These are phyloP conservation scores for Akanthomyces lecanii DNA, from an alignment of 2,329 filamentous ascomycete genomes.

Conservation along the genomic window DNA sequence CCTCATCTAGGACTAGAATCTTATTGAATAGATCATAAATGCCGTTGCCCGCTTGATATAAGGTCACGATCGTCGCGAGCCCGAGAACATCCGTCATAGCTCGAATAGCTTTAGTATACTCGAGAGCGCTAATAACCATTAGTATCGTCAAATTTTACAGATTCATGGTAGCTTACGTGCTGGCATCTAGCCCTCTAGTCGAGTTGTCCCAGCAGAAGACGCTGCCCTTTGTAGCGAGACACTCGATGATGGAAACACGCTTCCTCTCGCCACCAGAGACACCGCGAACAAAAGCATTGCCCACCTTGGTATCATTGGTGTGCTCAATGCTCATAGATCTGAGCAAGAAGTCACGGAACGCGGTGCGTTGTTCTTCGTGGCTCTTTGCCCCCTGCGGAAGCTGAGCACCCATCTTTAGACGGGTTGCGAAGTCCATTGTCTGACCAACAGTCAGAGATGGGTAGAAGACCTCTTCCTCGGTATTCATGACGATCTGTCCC, in stretches of 20 bases:
- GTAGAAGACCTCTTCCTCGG: constrained; percentile 62
- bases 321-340: constrained; percentile 55
- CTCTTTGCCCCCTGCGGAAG: no score
- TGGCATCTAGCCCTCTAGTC: constrained; percentile 62
- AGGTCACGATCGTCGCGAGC: constrained; percentile 56
- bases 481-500: constrained; percentile 64
- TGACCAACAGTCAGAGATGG: constrained; percentile 66
- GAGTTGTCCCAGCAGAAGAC: constrained; percentile 66
- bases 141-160: not conserved
- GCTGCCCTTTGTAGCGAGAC: constrained; percentile 51
- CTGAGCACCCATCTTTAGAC: constrained; percentile 49
- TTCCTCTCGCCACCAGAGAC: constrained; percentile 67
- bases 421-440: constrained; percentile 66
- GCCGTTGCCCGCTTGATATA: constrained; percentile 67
- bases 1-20: constrained; percentile 62
- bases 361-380: constrained; percentile 30
- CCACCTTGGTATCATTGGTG: constrained; percentile 61
- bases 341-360: constrained; percentile 50
- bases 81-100: constrained; percentile 60
- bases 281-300: constrained; percentile 62
- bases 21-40: constrained; percentile 70
- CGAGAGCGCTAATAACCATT: constrained; percentile 41
- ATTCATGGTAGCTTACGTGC: constrained; percentile 38
- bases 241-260: constrained; percentile 65
- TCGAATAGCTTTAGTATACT: constrained; percentile 56